Evolutionary conservation across 163 green algal genomes (phyloP).

Genomic region (Scenedesmus sp.): DNA sequence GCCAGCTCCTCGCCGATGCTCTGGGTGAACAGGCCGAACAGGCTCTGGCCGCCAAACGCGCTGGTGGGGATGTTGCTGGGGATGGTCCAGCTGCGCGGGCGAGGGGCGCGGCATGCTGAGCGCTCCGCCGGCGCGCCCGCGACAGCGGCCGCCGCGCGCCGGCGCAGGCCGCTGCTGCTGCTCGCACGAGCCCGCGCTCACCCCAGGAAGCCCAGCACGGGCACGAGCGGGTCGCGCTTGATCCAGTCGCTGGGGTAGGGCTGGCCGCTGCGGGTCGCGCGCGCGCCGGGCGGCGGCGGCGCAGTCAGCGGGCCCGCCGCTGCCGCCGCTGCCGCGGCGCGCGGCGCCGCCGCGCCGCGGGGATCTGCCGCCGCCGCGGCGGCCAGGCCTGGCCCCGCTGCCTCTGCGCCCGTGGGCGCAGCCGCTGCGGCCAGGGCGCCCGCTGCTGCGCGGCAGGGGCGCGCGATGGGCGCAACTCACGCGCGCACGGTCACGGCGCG

Average conservation of each 20-base stretch:
- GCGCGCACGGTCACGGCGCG: slow-evolving; percentile 28
- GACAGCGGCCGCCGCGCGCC: neutral
- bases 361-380: too few species aligned
- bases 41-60: slow-evolving; percentile 70
- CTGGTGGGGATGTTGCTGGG: slow-evolving; percentile 72
- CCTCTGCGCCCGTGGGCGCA: too few species aligned
- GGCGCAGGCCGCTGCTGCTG: neutral
- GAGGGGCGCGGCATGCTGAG: neutral
- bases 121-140: too few species aligned
- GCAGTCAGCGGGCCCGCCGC: neutral
- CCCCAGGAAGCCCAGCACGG: slow-evolving; percentile 50
- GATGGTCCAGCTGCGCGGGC: slow-evolving; percentile 72
- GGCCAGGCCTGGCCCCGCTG: too few species aligned
- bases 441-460: too few species aligned
- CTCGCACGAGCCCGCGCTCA: slow-evolving; percentile 31
- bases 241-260: slow-evolving; percentile 53
- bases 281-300: neutral
- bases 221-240: slow-evolving; percentile 50
- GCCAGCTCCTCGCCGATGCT: slow-evolving; percentile 70
- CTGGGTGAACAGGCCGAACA: slow-evolving; percentile 76
- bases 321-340: neutral
- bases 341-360: too few species aligned
- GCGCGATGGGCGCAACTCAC: slow-evolving; percentile 30
- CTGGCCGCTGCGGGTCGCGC: slow-evolving; percentile 43
- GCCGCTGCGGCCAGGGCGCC: too few species aligned